Percentiles rank a stretch among this genome's conserved stretches.
These are phyloP conservation scores for Bruguiera gymnorhiza DNA, from an alignment of 345 rosid genomes.

Conservation along the genomic window DNA sequence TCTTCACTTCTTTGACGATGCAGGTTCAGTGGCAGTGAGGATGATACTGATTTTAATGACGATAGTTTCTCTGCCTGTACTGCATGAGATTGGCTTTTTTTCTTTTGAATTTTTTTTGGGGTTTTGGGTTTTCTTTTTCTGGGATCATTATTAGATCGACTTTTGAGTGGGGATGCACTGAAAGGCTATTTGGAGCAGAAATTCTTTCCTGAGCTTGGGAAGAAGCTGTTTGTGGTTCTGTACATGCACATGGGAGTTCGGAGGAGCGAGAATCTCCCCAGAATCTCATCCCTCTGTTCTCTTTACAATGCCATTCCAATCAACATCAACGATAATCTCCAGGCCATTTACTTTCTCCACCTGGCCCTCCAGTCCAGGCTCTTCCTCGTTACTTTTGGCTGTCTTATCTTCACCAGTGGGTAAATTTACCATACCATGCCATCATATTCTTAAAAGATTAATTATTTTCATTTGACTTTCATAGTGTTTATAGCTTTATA, in stretches of 20 bases:
- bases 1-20: too few species aligned
- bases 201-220: constrained; percentile 36
- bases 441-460: too few species aligned
- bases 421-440: neutral
- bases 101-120: neutral
- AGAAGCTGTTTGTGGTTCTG: constrained; percentile 42
- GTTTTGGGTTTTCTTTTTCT: neutral
- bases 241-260: constrained; percentile 50
- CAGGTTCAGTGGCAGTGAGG: too few species aligned
- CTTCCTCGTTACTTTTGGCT: constrained; percentile 65
- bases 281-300: constrained; percentile 44
- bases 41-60: too few species aligned
- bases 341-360: constrained; percentile 56
- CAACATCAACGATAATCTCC: constrained; percentile 33
- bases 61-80: too few species aligned
- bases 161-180: constrained; percentile 26
- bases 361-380: constrained; percentile 50
- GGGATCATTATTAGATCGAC: neutral
- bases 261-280: constrained; percentile 50
- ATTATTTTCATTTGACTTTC: neutral
- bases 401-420: constrained; percentile 34
- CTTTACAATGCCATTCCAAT: constrained; percentile 45
- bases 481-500: too few species aligned
- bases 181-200: constrained; percentile 47
- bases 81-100: neutral